A percentile compares a stretch with the other conserved stretches of the same genome.
Evolutionary conservation across 345 rosid genomes (phyloP).

Genomic region (Abelmoschus esculentus): DNA sequence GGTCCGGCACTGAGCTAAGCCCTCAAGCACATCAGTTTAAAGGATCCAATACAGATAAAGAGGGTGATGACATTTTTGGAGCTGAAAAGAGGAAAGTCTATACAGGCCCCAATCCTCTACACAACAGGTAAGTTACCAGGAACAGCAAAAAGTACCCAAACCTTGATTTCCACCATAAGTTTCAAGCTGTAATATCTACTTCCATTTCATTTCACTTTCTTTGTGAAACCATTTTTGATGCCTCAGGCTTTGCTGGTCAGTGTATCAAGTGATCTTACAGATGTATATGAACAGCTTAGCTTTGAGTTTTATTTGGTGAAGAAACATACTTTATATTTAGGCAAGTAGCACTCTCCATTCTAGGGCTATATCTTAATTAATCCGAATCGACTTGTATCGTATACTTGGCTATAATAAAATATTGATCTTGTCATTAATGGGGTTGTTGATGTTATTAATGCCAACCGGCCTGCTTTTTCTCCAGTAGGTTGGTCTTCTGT

Average conservation of each 20-base stretch:
- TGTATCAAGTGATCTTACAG: background rate
- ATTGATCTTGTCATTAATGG: conserved; percentile 8
- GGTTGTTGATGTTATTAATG: conserved; percentile 11
- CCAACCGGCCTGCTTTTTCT: background rate
- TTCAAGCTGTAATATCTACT: background rate
- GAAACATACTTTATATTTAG: background rate
- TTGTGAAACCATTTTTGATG: conserved; percentile 2
- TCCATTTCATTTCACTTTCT: background rate
- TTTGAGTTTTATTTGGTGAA: conserved; percentile 1
- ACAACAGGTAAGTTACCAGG: conserved; percentile 33
- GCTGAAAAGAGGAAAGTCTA: conserved; percentile 47
- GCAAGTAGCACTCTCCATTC: background rate
- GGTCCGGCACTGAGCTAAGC: conserved; percentile 13
- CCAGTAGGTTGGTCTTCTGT: background rate
- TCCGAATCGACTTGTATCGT: background rate
- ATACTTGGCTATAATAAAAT: background rate
- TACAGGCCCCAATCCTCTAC: conserved; percentile 66
- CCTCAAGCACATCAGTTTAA: conserved; percentile 7
- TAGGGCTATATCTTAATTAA: too few species aligned
- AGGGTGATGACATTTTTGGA: conserved; percentile 21
- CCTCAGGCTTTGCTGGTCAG: background rate
- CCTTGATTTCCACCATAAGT: background rate
- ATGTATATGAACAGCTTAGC: conserved; percentile 4
- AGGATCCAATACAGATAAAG: conserved; percentile 13
- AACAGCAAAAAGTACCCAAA: background rate